Evolutionary conservation across 805 yeast genomes (phyloP), one percentile per base, ranked within the genome.

Genomic region (Ogataea trehalophila): DNA sequence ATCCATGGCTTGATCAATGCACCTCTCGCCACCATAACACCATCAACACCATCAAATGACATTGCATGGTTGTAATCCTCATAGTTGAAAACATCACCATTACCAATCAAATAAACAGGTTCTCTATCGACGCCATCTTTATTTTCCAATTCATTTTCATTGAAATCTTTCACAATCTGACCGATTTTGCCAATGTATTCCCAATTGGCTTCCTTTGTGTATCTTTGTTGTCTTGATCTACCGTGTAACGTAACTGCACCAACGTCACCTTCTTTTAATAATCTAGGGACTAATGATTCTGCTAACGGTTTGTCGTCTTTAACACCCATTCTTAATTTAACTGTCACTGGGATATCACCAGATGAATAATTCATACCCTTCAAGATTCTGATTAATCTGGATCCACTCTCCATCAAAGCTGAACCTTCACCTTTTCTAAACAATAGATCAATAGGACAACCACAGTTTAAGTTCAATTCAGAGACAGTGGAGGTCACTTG

Each of bases 1-100:
- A 94, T 87, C 99, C 99, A 94, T 34, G 99, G 99, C 69, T 94
- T 94, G 64, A 94, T 91, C 54, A 94, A 76, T 2, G 98, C 98
- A 47, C 98, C 99, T 61, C 99, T 79, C 3, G 98, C 99, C 46
- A 94, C 88, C 97, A 95, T 94, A 16, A 90, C 95, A 31, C 94
- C 81, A 69, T 94, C 99, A 48, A 92, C 82, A 20, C 86, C 85
- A 31, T 78, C 78, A 42, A 81, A 77, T 26, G 70, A 67, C 38
- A 83, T 73, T 11, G 85, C 90, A 33, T 72, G 74, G 65, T 88
- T 78, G 95, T 96, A 94, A 63, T 94, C 98, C 59, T 86, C 86
- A 70, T 77, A 81, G 17, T 88, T 84, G 71, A 75, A 91, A 41
- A 89, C 80, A 64, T 94, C 99, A 44, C 99, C 99, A 60, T 94